Conservation (phyloP, 1,284 basidiomycete species). For the Coriolopsis trogii region DNA sequence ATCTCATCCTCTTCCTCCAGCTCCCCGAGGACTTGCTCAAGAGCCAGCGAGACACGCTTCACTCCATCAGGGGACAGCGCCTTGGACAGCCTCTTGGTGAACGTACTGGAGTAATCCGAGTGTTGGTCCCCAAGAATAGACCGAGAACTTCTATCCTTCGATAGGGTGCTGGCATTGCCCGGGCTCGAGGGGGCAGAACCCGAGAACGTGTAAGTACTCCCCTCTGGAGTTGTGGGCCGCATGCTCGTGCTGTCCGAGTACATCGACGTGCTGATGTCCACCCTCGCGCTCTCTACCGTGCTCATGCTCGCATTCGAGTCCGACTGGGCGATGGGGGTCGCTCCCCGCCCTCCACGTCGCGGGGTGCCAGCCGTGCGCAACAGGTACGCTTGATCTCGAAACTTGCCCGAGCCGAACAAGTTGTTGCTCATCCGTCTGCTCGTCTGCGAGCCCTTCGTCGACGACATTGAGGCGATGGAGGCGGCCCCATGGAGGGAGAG, state of each 20-base stretch:
- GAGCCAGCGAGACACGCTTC: constrained; percentile 68
- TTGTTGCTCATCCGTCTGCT: constrained; percentile 81
- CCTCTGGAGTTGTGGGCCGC: constrained; percentile 58
- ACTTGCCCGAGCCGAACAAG: constrained; percentile 75
- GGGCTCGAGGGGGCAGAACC: constrained; percentile 51
- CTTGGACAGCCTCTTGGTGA: constrained; percentile 44
- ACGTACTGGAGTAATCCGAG: constrained; percentile 22
- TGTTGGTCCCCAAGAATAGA: constrained; percentile 32
- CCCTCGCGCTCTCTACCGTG: constrained; percentile 30
- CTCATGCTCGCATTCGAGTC: constrained; percentile 46
- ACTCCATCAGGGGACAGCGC: constrained; percentile 53
- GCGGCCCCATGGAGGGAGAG: constrained; percentile 41
- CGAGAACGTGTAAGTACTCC: constrained; percentile 34
- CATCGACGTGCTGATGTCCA: constrained; percentile 43
- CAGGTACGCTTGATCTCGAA: constrained; percentile 73
- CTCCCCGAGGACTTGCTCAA: constrained; percentile 74
- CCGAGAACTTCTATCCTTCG: constrained; percentile 21
- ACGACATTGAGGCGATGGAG: constrained; percentile 44
- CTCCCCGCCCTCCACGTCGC: constrained; percentile 47
- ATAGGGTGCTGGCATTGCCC: constrained; percentile 40
- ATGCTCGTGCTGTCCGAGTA: constrained; percentile 47
- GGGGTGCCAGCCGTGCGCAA: constrained; percentile 54
- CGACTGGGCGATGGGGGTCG: constrained; percentile 54
- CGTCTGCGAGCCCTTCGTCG: constrained; percentile 37
- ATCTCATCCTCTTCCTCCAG: constrained; percentile 67